Evolutionary conservation across 2,329 filamentous ascomycete species (phyloP), one percentile per base, ranked within the genome.

Genomic region (Epicoccum nigrum): DNA sequence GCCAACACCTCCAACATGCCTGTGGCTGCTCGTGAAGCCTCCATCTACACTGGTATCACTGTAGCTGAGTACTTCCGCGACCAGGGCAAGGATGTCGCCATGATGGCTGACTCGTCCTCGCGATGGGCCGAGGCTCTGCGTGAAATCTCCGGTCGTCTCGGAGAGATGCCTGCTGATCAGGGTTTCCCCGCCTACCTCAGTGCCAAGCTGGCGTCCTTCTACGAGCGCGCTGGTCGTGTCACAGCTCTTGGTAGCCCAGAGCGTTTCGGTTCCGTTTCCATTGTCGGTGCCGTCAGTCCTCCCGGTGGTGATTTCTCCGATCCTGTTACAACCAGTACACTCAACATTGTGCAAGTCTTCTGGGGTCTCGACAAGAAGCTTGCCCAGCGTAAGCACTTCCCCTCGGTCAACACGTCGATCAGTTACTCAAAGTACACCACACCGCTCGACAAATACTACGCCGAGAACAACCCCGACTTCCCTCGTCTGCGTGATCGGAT

Each of bases 1-100:
- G 94, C 94, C 75, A 99, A 99, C 79, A 99, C 94, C 34, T 99
- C 94, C 67, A 99, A 99, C 83, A 99, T 99, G 94, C 94, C 94
- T 56, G 94, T 99, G 70, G 94, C 94, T 59, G 94, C 94, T 55
- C 91, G 94, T 79, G 94, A 99, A 77, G 94, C 94, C 51, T 99
- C 94, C 60, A 99, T 99, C 73, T 99, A 99, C 79, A 99, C 94
- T 3, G 94, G 44, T 38, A 32, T 97, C 60, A 96, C 91, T 0
- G 88, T 97, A 0, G 90, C 91, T 33, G 94, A 99, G 74, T 99
- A 99, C 70, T 97, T 97, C 81, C 85, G 94, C 62, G 94, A 99
- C 71, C 91, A 96, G 77, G 94, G 94, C 59, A 93, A 97, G 77
- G 84, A 96, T 74, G 94, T 99, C 31, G 93, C 94, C 67, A 99